A percentile compares a stretch with the other conserved stretches of the same genome.
Conservation (phyloP, 1,284 basidiomycete genomes). For the Ustilago esculenta region DNA sequence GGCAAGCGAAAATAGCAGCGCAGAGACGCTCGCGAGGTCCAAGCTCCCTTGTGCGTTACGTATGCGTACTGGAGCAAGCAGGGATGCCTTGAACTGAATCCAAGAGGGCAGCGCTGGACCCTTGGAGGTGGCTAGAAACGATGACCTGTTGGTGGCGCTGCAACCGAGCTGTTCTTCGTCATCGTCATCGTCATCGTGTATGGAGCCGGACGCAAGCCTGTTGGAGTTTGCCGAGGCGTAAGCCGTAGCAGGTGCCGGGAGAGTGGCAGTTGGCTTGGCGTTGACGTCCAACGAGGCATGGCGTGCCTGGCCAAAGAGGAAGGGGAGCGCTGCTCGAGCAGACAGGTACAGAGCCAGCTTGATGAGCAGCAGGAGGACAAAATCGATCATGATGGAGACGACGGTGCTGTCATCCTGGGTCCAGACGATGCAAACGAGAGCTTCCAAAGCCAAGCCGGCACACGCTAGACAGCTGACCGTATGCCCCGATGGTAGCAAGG, state of each 20-base stretch:
- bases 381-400: slow-evolving; percentile 18
- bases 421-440: no score
- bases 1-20: slow-evolving; percentile 55
- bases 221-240: not conserved
- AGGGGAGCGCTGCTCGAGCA: slow-evolving; percentile 48
- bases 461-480: no score
- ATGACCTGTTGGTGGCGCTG: slow-evolving; percentile 22
- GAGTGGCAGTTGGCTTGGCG: slow-evolving; percentile 3
- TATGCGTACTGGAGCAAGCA: slow-evolving; percentile 20
- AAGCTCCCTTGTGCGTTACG: slow-evolving; percentile 27
- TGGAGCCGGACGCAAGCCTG: slow-evolving; percentile 12
- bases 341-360: slow-evolving; percentile 38
- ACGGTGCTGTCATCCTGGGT: slow-evolving; percentile 10
- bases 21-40: slow-evolving; percentile 36
- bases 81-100: slow-evolving; percentile 23
- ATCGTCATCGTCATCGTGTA: slow-evolving; percentile 32
- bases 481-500: no score
- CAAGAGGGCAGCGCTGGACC: slow-evolving; percentile 16
- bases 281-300: slow-evolving; percentile 56
- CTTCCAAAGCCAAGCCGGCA: no score
- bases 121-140: slow-evolving; percentile 26
- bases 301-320: slow-evolving; percentile 58
- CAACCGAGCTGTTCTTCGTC: slow-evolving; percentile 5
- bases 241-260: slow-evolving; percentile 33
- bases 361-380: slow-evolving; percentile 35